A percentile compares a stretch with the other conserved stretches of the same genome.
phyloP scores from a whole-genome alignment of 768 basidiomycete genomes.

The Infundibulicybe gibba region DNA sequence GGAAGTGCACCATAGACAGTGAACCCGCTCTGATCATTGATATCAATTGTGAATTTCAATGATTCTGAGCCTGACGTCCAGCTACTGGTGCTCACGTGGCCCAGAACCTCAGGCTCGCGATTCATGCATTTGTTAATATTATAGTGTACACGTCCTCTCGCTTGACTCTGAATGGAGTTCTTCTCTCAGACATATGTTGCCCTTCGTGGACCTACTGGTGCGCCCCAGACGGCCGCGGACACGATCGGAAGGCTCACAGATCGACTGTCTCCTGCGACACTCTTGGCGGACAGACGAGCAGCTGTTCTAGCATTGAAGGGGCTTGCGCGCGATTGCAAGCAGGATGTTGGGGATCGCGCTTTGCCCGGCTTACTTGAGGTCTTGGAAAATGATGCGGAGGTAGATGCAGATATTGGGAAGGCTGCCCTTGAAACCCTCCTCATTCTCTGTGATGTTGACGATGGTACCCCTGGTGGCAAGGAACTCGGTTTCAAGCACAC shows the following conservation, averaged over 20 bases:
- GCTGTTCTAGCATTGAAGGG: constrained; percentile 92
- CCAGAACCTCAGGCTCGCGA: no score
- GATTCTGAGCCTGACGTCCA: no score
- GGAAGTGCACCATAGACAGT: no score
- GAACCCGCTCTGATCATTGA: no score
- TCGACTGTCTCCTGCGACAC: constrained; percentile 81
- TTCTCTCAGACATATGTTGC: constrained; percentile 83
- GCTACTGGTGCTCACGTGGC: no score
- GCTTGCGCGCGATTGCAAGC: constrained; percentile 85
- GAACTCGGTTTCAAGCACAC: constrained; percentile 85
- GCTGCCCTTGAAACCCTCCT: constrained; percentile 89
- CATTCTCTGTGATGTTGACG: constrained; percentile 79
- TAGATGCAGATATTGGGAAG: constrained; percentile 90
- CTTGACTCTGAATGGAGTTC: constrained; percentile 81
- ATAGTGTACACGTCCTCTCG: no score
- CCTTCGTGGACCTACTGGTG: constrained; percentile 77
- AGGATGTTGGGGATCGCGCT: constrained; percentile 80
- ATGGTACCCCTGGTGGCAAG: constrained; percentile 38
- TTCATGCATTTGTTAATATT: no score
- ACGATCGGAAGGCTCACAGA: constrained; percentile 88
- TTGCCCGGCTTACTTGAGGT: constrained; percentile 77
- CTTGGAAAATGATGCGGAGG: constrained; percentile 81
- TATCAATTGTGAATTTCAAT: no score
- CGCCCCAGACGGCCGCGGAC: constrained; percentile 79
- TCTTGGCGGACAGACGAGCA: constrained; percentile 88